Conservation (phyloP, 1,139 yeast genomes). For the Taphrina sp. region DNA sequence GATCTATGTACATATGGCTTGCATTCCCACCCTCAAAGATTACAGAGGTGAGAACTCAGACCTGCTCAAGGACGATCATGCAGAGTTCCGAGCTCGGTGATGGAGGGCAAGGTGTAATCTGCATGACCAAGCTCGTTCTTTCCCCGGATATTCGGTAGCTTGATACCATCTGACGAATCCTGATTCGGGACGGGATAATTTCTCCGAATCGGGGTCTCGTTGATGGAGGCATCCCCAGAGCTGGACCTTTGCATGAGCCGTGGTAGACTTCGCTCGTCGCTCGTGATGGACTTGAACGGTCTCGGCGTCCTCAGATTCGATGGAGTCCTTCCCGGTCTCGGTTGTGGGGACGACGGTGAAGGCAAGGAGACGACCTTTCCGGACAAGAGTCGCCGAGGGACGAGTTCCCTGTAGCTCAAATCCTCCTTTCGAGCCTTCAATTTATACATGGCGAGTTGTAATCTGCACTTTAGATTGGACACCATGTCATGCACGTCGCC, state of each 20-base stretch:
- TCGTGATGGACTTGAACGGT: constrained; percentile 7
- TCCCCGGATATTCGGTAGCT: constrained; percentile 5
- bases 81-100: neutral
- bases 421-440: constrained; percentile 16
- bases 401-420: constrained; percentile 9
- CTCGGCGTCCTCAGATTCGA: constrained; percentile 7
- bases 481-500: neutral
- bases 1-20: neutral
- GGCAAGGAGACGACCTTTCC: neutral
- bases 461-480: constrained; percentile 4
- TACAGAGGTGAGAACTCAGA: neutral
- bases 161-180: constrained; percentile 5
- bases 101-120: constrained; percentile 8
- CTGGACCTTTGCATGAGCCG: constrained; percentile 15
- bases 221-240: constrained; percentile 17
- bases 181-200: constrained; percentile 5
- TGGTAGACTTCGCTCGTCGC: constrained; percentile 13
- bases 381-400: constrained; percentile 3
- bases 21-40: neutral
- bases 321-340: neutral
- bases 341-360: constrained; percentile 1
- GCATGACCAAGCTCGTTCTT: neutral
- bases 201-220: constrained; percentile 13
- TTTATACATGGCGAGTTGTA: constrained; percentile 27
- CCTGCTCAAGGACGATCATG: neutral